Evolutionary conservation across 2,329 filamentous ascomycete species (phyloP), one percentile per base, ranked within the genome.

Genomic region (Fusarium paranaense): DNA sequence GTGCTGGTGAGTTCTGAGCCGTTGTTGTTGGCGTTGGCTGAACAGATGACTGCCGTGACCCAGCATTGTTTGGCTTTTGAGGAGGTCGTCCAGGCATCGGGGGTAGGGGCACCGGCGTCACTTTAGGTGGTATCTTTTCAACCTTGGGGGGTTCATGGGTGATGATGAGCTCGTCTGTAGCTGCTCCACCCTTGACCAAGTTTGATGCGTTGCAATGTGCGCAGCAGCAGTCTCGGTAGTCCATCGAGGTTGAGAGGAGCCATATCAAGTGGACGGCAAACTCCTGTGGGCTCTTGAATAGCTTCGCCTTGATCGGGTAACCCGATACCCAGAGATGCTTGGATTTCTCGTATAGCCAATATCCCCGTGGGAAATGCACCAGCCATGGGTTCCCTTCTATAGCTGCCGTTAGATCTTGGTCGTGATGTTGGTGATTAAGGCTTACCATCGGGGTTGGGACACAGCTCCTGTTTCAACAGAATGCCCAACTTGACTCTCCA

Each of bases 231-330:
- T 88, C 85, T 52, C 76, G 82, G 56, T 86, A 85, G 74, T 87
- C 85, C 68, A 79, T 81, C 16, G 87, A 88, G 18, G 80, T 76
- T 33, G 87, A 87, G 9, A 87, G 80, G 3, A 89, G 83, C 87
- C 87, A 89, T 58, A 89, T 81, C 27, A 88, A 71, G 70, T 89
- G 87, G 10, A 87, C 80, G 6, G 85, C 86, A 67, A 89, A 88
- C 71, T 89, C 87, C 66, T 88, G 86, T 1, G 87, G 87, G 50
- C 85, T 87, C 77, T 86, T 87, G 76, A 86, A 89, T 6, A 87
- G 80, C 76, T 86, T 87, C 37, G 82, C 76, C 69, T 87, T 87
- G 70, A 84, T 80, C 6, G 86, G 86, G 66, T 87, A 87, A 10
- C 86, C 86, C 6, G 86, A 87, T 5, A 88, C 82, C 81, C 85